These are phyloP conservation scores for Chenopodium suecicum DNA, from an alignment of 148 eudicot species.

Conservation along the genomic window DNA sequence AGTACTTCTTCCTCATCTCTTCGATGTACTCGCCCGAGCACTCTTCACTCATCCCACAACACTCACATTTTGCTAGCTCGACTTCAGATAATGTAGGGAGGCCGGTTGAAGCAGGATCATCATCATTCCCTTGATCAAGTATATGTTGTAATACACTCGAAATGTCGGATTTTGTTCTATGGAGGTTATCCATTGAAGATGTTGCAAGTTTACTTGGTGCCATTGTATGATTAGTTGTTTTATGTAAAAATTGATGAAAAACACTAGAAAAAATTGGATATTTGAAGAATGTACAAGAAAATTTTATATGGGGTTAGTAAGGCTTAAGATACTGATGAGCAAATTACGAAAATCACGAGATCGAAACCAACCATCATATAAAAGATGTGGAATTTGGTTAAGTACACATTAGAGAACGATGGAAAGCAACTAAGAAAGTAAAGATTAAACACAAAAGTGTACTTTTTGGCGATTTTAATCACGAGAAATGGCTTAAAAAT, in stretches of 20 bases:
- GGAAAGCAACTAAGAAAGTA: background rate
- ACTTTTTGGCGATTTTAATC: constrained; percentile 17
- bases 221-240: background rate
- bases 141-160: constrained; percentile 30
- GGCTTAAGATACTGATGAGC: background rate
- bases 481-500: constrained; percentile 9
- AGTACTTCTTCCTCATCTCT: constrained; percentile 30
- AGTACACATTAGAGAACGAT: background rate
- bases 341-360: constrained; percentile 9
- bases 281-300: background rate
- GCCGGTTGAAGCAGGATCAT: background rate
- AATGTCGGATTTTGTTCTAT: constrained; percentile 48
- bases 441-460: background rate
- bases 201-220: constrained; percentile 16
- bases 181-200: constrained; percentile 38
- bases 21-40: constrained; percentile 54
- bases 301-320: background rate
- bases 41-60: constrained; percentile 74
- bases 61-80: constrained; percentile 73
- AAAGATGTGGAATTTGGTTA: background rate
- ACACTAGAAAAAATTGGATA: background rate
- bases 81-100: constrained; percentile 45
- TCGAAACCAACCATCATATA: background rate
- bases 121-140: constrained; percentile 8
- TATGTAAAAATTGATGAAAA: background rate